Conservation (phyloP, 768 basidiomycete genomes). For the Macrocybe gigantea region DNA sequence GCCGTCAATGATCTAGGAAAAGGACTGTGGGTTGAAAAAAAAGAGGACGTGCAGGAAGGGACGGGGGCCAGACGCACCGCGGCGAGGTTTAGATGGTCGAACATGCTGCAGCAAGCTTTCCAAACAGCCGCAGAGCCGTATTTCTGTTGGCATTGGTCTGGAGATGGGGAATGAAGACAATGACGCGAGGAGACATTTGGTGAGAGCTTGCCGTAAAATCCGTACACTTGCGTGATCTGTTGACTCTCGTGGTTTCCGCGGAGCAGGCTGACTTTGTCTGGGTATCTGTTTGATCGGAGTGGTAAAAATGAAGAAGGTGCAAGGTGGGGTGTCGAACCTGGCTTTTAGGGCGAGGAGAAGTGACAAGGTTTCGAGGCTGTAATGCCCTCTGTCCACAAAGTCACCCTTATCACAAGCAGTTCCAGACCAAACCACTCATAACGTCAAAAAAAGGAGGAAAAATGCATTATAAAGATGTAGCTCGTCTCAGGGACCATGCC, state of each 20-base stretch:
- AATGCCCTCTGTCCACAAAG: slow-evolving; percentile 96
- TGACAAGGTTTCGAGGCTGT: slow-evolving; percentile 93
- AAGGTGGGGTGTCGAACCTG: slow-evolving; percentile 37
- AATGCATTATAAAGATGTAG: slow-evolving; percentile 94
- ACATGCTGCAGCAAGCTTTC: slow-evolving; percentile 96
- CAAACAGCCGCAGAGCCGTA: slow-evolving; percentile 94
- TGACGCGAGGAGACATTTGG: neutral
- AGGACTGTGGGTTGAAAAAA: neutral
- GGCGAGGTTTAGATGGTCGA: slow-evolving; percentile 92
- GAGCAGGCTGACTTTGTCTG: slow-evolving; percentile 85
- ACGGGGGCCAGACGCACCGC: slow-evolving; percentile 51
- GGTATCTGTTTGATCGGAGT: slow-evolving; percentile 51
- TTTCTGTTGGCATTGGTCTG: slow-evolving; percentile 97
- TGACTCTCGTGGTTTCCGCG: slow-evolving; percentile 96
- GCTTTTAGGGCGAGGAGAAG: slow-evolving; percentile 87
- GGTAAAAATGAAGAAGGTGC: neutral
- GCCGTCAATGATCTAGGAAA: slow-evolving; percentile 85
- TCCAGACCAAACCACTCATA: slow-evolving; percentile 1
- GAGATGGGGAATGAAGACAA: slow-evolving; percentile 3
- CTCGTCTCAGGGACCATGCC: slow-evolving; percentile 83
- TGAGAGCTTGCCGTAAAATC: slow-evolving; percentile 79
- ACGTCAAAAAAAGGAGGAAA: slow-evolving; percentile 30
- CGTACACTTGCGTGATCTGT: slow-evolving; percentile 97
- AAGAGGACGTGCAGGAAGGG: neutral
- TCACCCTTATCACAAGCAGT: slow-evolving; percentile 59